phyloP scores from a whole-genome alignment of 139 green algal species.

The Chlorella sorokiniana region DNA sequence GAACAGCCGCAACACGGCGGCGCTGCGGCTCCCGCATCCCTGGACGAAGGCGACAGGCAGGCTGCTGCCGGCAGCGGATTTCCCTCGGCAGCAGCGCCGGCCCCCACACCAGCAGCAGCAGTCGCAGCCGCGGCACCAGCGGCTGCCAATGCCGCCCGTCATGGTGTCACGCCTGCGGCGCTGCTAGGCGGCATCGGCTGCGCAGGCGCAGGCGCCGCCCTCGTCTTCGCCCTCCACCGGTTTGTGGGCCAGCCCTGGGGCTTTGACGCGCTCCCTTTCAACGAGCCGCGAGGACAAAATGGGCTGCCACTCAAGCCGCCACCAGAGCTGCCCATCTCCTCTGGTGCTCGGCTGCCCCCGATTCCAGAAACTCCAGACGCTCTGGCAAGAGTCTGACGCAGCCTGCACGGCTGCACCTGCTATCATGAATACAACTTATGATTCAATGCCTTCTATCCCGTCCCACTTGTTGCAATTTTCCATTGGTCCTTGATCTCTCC shows the following conservation, averaged over 20 bases:
- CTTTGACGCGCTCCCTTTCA: not conserved
- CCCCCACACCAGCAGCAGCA: no score
- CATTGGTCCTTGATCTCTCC: no score
- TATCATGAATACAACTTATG: not conserved
- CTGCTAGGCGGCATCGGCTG: not conserved
- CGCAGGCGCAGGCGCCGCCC: no score
- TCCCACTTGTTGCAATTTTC: no score
- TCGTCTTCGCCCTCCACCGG: not conserved
- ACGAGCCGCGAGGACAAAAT: not conserved
- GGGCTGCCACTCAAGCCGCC: not conserved
- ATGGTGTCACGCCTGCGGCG: not conserved
- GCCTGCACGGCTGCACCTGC: not conserved
- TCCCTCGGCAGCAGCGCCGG: no score
- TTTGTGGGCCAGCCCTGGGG: not conserved
- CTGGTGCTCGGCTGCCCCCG: not conserved
- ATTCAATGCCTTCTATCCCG: no score
- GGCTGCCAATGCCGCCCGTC: no score
- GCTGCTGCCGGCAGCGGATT: no score
- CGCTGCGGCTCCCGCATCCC: no score
- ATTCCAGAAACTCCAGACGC: not conserved
- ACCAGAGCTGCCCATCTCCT: not conserved
- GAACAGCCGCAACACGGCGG: no score
- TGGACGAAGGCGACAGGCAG: no score
- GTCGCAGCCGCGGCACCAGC: no score
- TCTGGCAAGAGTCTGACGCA: not conserved